Evolutionary conservation across 225 moss, liverwort and hornwort genomes (phyloP), one percentile per base, ranked within the genome.

Genomic region (Sphagnum contortum): DNA sequence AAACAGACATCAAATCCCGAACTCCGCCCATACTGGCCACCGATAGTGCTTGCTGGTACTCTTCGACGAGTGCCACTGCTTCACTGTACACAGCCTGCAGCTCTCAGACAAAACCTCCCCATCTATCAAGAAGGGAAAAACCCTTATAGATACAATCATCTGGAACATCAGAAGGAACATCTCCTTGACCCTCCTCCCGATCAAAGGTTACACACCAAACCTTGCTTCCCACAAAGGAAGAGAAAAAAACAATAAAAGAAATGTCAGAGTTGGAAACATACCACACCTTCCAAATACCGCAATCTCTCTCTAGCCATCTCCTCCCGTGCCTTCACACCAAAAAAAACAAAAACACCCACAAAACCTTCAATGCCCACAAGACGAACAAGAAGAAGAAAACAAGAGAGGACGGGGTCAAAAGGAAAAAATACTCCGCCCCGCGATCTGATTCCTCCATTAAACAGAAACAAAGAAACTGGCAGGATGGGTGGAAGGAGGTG

Each of bases 291-390:
- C 68, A 91, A 83, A 70, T 91, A 98, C 6, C 87, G 89, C 62
- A 93, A 75, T 44, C 93, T 80, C 29, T 98, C 98, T 14, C 91
- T 89, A 46, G 75, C 84, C 98, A 98, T 98, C 76, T 98, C 98
- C 75, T 98, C 93, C 64, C 90, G 83, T 50, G 98, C 98, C 90
- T 84, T 68, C 64, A 64, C 13, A 44, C 13, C 4, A 2, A 58
- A 57, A 58, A 57, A 11, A 58, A 44, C 4, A 13, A 44, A 4
- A 29, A 29, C 29, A 29, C 29, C 29, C 29, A 29, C 29, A 29
- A 29, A 29, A 29, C 29, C 29, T 29, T 29, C 29, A 29, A 29
- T 29, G 29, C 29, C 29, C 29, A 29, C 29, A 29, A 29, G 29
- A 29, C 0, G 29, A 29, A 29, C 29, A 29, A 29, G 0, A 29